Conservation (phyloP, 164 flowering plant genomes). For the Platanus orientalis region DNA sequence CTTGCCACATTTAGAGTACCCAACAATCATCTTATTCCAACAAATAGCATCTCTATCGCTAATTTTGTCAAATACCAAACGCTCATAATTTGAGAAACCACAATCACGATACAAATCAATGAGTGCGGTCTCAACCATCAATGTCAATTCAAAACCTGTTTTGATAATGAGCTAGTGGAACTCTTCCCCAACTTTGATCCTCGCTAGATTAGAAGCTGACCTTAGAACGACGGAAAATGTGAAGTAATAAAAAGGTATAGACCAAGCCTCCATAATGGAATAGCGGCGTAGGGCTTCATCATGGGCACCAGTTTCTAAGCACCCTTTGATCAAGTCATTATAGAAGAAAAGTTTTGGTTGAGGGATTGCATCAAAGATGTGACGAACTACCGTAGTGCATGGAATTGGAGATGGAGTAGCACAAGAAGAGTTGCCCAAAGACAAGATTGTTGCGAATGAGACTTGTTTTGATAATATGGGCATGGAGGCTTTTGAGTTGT, state of each 20-base stretch:
- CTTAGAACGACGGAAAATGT: slow-evolving; percentile 27
- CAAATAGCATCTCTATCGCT: slow-evolving; percentile 24
- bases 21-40: slow-evolving; percentile 32
- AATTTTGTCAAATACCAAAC: slow-evolving; percentile 21
- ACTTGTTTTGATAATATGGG: slow-evolving; percentile 20
- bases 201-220: slow-evolving; percentile 14
- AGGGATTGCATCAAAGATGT: slow-evolving; percentile 16
- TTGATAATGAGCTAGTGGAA: slow-evolving; percentile 25
- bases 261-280: slow-evolving; percentile 17
- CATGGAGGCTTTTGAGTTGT: slow-evolving; percentile 23
- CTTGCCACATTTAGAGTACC: slow-evolving; percentile 23
- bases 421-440: slow-evolving; percentile 21
- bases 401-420: slow-evolving; percentile 19
- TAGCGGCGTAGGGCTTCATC: slow-evolving; percentile 16
- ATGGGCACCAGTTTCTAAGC: slow-evolving; percentile 14
- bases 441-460: slow-evolving; percentile 20
- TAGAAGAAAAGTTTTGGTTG: slow-evolving; percentile 24
- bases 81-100: slow-evolving; percentile 11
- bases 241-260: slow-evolving; percentile 20
- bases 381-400: slow-evolving; percentile 19
- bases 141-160: slow-evolving; percentile 8
- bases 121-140: slow-evolving; percentile 22
- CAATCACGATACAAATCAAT: slow-evolving; percentile 24
- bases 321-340: slow-evolving; percentile 34
- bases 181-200: slow-evolving; percentile 16